These are phyloP conservation scores for Bryum argenteum DNA, from an alignment of 225 moss, liverwort and hornwort genomes.

Conservation along the genomic window DNA sequence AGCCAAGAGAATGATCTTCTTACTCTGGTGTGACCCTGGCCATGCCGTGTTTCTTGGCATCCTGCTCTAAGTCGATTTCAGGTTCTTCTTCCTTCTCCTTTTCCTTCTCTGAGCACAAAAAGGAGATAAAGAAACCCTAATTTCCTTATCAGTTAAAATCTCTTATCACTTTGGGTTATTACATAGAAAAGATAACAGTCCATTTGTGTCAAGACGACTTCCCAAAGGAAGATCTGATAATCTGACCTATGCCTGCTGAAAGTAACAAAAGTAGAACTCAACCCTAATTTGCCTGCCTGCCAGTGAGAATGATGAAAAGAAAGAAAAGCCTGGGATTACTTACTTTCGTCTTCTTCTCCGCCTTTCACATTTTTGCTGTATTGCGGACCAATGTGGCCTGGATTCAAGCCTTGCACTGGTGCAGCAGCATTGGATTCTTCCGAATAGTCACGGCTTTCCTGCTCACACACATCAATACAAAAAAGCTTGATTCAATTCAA, in stretches of 20 bases:
- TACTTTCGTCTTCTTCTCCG: conserved; percentile 51
- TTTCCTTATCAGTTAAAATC: no score
- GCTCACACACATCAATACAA: not conserved
- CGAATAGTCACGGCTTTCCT: conserved; percentile 45
- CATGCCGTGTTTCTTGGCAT: conserved; percentile 31
- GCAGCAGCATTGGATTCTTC: conserved; percentile 30
- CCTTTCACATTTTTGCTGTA: conserved; percentile 56
- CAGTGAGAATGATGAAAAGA: no score
- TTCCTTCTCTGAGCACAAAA: conserved; percentile 27
- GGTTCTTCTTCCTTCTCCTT: conserved; percentile 48
- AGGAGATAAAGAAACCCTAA: not conserved
- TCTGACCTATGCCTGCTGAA: no score
- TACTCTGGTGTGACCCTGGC: conserved; percentile 50
- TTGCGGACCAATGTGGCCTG: conserved; percentile 58
- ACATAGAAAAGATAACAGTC: no score
- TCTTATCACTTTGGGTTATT: no score
- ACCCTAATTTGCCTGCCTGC: no score
- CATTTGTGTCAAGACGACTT: no score
- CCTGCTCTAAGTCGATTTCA: conserved; percentile 48
- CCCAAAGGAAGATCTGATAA: no score
- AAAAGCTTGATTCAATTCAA: no score
- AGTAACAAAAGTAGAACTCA: no score
- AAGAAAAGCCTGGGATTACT: not conserved
- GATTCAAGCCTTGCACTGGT: conserved; percentile 35
- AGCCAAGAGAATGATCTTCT: not conserved